Conservation (phyloP, 352 stramenopile species). For the Phytophthora ohioensis region DNA sequence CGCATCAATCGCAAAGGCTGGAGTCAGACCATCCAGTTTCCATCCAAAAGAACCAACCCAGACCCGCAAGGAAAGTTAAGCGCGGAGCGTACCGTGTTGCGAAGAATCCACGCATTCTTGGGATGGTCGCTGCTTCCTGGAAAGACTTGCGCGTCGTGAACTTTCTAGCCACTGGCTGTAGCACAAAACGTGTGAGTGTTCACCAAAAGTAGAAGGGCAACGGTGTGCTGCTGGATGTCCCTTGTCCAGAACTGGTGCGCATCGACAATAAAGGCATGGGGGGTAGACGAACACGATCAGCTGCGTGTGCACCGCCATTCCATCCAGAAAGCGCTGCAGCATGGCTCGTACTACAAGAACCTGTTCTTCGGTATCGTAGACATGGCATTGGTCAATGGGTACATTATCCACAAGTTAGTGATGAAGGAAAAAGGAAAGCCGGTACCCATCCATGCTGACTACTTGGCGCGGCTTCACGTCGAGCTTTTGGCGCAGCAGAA, state of each 20-base stretch:
- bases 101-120: neutral
- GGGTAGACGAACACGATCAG: no score
- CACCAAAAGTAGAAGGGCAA: neutral
- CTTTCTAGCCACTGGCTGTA: conserved; percentile 1
- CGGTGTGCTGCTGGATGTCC: neutral
- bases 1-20: no score
- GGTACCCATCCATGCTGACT: conserved; percentile 21
- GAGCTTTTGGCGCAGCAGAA: conserved; percentile 23
- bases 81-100: neutral
- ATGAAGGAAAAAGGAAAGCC: conserved; percentile 1
- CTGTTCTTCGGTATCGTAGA: conserved; percentile 34
- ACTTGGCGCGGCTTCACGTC: conserved; percentile 12
- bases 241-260: conserved; percentile 4
- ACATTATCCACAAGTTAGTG: neutral
- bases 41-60: no score
- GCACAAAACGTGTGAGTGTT: conserved; percentile 4
- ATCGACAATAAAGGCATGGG: no score
- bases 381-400: conserved; percentile 36
- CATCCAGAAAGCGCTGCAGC: neutral
- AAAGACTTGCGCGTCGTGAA: conserved; percentile 1
- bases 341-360: conserved; percentile 37
- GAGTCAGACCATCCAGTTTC: no score
- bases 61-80: no score
- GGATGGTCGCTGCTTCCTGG: neutral
- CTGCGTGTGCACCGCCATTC: no score